Evolutionary conservation across 2,329 filamentous ascomycete genomes (phyloP).

Genomic region (Ascochyta viciae-villosae): DNA sequence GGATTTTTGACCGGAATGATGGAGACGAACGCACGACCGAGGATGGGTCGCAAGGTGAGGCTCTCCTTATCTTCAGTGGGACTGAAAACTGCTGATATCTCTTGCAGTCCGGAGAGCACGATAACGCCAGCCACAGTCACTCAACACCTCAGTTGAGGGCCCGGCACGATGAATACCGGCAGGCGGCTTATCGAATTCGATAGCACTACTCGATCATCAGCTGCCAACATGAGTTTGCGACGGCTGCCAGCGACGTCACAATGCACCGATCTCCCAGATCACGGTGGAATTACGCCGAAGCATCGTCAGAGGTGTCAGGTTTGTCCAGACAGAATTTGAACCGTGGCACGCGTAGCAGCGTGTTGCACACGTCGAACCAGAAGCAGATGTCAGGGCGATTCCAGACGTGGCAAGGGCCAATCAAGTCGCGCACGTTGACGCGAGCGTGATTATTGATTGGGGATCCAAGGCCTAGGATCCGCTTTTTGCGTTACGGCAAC

Average conservation of each 20-base stretch:
- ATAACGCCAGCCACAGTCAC: slow-evolving; percentile 14
- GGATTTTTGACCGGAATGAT: slow-evolving; percentile 1
- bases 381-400: slow-evolving; percentile 9
- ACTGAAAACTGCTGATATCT: slow-evolving; percentile 9
- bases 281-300: slow-evolving; percentile 15
- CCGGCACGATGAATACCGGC: slow-evolving; percentile 3
- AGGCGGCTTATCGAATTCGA: slow-evolving; percentile 11
- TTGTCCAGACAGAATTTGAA: slow-evolving; percentile 17
- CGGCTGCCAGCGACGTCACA: slow-evolving; percentile 23
- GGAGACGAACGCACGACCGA: slow-evolving; percentile 9
- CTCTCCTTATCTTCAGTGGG: slow-evolving; percentile 10
- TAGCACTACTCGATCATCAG: slow-evolving; percentile 19
- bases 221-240: slow-evolving; percentile 12
- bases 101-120: background rate
- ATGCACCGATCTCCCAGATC: slow-evolving; percentile 14
- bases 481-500: slow-evolving; percentile 6
- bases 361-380: slow-evolving; percentile 13
- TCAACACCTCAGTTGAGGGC: slow-evolving; percentile 1
- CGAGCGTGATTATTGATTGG: slow-evolving; percentile 11
- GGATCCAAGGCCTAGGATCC: slow-evolving; percentile 11
- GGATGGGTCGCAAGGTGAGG: background rate
- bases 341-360: slow-evolving; percentile 20
- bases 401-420: slow-evolving; percentile 11
- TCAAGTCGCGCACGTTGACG: slow-evolving; percentile 20
- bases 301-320: slow-evolving; percentile 14